Evolutionary conservation across 257 asterid species (phyloP).

Genomic region (Fraxinus anomala): DNA sequence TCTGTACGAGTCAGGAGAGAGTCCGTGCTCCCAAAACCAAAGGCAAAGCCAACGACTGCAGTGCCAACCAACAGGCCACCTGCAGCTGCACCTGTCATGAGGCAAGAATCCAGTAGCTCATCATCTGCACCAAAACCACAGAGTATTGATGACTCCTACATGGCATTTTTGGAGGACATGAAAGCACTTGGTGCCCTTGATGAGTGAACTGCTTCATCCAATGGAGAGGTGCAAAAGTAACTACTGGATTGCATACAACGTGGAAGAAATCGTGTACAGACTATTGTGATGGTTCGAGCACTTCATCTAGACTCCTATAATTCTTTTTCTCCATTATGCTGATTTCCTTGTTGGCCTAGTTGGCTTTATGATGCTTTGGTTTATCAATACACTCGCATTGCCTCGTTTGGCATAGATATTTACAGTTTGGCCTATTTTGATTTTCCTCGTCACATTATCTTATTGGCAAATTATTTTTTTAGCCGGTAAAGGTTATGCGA

Average conservation of each 20-base stretch:
- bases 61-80: conserved; percentile 44
- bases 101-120: conserved; percentile 45
- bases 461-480: not conserved
- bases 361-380: not conserved
- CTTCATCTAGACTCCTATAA: not conserved
- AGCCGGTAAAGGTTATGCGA: not conserved
- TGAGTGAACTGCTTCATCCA: conserved; percentile 30
- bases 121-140: conserved; percentile 58
- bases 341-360: conserved; percentile 1
- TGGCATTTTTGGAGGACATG: conserved; percentile 92
- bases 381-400: not conserved
- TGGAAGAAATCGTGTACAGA: not conserved
- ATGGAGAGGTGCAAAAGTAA: not conserved
- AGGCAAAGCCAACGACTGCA: conserved; percentile 51
- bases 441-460: not conserved
- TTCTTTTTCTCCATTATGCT: not conserved
- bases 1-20: conserved; percentile 92
- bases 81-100: conserved; percentile 41
- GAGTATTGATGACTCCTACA: conserved; percentile 86
- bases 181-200: conserved; percentile 93
- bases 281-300: not conserved
- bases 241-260: not conserved
- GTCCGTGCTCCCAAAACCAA: conserved; percentile 61
- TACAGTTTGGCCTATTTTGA: not conserved
- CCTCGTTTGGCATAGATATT: not conserved